phyloP scores from a whole-genome alignment of 306 rosid species.

The Begonia loranthoides region DNA sequence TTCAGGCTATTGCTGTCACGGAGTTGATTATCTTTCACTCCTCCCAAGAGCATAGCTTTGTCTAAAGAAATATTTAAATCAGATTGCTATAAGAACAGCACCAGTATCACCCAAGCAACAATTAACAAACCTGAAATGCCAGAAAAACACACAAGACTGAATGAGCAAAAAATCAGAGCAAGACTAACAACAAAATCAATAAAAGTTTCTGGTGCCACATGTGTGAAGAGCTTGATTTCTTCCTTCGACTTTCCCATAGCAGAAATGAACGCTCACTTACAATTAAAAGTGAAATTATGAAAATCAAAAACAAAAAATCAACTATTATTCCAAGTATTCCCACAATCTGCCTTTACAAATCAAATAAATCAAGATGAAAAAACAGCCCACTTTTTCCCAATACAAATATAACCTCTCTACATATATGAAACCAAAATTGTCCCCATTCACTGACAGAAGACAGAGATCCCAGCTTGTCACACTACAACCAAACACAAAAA shows the following conservation, averaged over 20 bases:
- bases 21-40: constrained; percentile 75
- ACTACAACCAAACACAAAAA: background rate
- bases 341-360: too few relatives aligned
- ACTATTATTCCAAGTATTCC: too few relatives aligned
- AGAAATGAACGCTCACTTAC: background rate
- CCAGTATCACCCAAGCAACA: constrained; percentile 31
- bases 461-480: constrained; percentile 1
- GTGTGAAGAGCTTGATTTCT: background rate
- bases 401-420: too few relatives aligned
- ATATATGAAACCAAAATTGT: background rate
- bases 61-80: constrained; percentile 33
- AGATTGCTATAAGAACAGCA: constrained; percentile 34
- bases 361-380: too few relatives aligned
- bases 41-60: constrained; percentile 92
- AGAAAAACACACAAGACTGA: too few relatives aligned
- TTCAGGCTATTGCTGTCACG: constrained; percentile 90
- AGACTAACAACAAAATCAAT: constrained; percentile 3
- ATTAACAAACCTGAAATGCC: constrained; percentile 25
- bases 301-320: too few relatives aligned
- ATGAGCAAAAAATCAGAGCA: constrained; percentile 14
- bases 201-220: constrained; percentile 3
- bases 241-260: too few relatives aligned
- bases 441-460: background rate
- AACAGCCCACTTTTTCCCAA: too few relatives aligned
- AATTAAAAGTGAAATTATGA: background rate